A percentile compares a stretch with the other conserved stretches of the same genome.
These are phyloP conservation scores for Auricularia sp. DNA, from an alignment of 768 basidiomycete genomes.

Conservation along the genomic window DNA sequence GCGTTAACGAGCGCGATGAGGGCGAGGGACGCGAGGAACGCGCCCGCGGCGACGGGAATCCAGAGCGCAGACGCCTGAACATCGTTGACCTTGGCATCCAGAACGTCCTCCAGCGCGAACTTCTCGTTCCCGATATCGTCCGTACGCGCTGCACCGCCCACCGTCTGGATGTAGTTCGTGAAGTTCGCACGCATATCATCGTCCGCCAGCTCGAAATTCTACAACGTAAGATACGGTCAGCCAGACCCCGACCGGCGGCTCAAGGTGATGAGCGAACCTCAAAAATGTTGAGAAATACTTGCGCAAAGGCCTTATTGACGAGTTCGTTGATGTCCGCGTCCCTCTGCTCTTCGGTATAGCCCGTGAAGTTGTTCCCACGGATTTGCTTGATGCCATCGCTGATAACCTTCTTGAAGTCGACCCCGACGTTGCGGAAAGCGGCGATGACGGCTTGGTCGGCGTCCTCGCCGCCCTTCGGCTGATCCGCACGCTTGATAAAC, in stretches of 20 bases:
- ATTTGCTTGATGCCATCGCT: neutral
- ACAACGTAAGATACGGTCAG: neutral
- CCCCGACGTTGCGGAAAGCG: neutral
- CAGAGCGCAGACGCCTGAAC: neutral
- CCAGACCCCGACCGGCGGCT: neutral
- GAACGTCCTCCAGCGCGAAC: neutral
- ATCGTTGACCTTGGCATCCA: neutral
- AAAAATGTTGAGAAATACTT: neutral
- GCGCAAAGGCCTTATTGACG: neutral
- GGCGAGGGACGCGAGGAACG: neutral
- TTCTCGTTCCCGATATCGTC: neutral
- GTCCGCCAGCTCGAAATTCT: neutral
- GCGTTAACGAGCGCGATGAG: neutral
- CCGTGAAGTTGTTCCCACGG: neutral
- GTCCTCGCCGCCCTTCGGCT: neutral
- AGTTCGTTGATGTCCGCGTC: neutral
- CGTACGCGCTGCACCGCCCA: neutral
- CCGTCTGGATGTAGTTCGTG: neutral
- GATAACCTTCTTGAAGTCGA: neutral
- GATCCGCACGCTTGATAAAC: neutral
- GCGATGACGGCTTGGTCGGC: neutral
- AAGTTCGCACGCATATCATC: neutral
- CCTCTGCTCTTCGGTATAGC: neutral
- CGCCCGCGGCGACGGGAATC: neutral
- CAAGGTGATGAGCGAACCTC: neutral